A percentile compares a stretch with the other conserved stretches of the same genome.
These are phyloP conservation scores for Mrakia hoshinonis DNA, from an alignment of 768 basidiomycete genomes.

Conservation along the genomic window DNA sequence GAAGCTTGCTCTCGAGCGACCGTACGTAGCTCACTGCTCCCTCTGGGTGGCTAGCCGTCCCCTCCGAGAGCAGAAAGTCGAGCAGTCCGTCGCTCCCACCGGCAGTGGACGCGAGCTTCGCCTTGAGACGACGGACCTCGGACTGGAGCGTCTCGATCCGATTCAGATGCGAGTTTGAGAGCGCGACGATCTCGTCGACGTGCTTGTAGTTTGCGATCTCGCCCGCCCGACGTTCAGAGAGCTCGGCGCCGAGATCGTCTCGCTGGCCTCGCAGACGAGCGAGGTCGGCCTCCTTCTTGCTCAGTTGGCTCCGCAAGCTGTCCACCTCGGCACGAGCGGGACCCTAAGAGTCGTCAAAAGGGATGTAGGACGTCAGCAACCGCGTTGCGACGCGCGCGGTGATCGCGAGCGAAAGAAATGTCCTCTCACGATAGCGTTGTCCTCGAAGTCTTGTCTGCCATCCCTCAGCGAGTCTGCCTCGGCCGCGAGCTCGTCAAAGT, in stretches of 20 bases:
- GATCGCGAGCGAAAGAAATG: background rate
- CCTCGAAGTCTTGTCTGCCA: slow-evolving; percentile 31
- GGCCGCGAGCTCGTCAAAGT: slow-evolving; percentile 38
- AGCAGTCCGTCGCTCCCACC: slow-evolving; percentile 61
- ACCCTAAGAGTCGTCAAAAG: slow-evolving; percentile 6
- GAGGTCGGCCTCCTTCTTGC: slow-evolving; percentile 40
- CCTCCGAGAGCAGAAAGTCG: slow-evolving; percentile 56
- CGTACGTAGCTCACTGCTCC: slow-evolving; percentile 42
- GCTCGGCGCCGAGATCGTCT: slow-evolving; percentile 52
- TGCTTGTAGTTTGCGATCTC: slow-evolving; percentile 55
- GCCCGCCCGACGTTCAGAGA: slow-evolving; percentile 59
- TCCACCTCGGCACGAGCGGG: slow-evolving; percentile 43
- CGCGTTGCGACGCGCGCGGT: background rate
- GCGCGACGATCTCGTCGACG: slow-evolving; percentile 55
- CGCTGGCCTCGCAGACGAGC: slow-evolving; percentile 41
- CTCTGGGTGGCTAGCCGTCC: slow-evolving; percentile 37
- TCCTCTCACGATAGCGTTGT: slow-evolving; percentile 27
- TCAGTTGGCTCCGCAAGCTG: slow-evolving; percentile 40
- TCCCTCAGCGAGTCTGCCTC: slow-evolving; percentile 36
- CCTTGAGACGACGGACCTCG: slow-evolving; percentile 64
- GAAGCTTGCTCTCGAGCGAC: slow-evolving; percentile 51
- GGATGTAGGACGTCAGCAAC: background rate
- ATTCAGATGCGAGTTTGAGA: slow-evolving; percentile 60
- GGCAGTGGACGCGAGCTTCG: slow-evolving; percentile 63
- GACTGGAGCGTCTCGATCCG: slow-evolving; percentile 63